Percentiles rank a stretch among this genome's conserved stretches.
phyloP scores from a whole-genome alignment of 805 yeast species.

The Teunomyces kruisii region DNA sequence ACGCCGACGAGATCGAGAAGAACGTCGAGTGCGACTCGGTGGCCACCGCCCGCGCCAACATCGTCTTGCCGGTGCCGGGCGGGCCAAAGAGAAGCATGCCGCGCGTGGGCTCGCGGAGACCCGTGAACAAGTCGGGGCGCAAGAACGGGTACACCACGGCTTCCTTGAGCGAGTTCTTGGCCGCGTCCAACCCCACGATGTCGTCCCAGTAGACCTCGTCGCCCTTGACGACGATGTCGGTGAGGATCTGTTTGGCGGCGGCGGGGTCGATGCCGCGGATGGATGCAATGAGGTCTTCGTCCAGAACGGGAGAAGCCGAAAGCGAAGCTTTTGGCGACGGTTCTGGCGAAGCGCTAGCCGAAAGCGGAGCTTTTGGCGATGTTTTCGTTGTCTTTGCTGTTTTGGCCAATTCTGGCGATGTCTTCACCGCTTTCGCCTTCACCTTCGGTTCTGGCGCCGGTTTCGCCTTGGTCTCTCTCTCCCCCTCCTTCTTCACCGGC shows the following conservation, averaged over 20 bases:
- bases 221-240: conserved; percentile 85
- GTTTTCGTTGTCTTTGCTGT: too few species aligned
- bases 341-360: too few species aligned
- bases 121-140: conserved; percentile 88
- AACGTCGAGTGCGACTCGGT: conserved; percentile 92
- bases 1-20: conserved; percentile 87
- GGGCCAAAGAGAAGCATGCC: conserved; percentile 98
- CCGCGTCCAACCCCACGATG: conserved; percentile 87
- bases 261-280: conserved; percentile 71
- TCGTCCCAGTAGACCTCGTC: conserved; percentile 95
- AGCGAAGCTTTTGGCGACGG: too few species aligned
- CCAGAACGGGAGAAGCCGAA: too few species aligned
- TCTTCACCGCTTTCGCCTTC: too few species aligned
- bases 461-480: conserved; percentile 3
- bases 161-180: conserved; percentile 86
- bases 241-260: conserved; percentile 81
- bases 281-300: conserved; percentile 35
- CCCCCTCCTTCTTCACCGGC: conserved; percentile 1
- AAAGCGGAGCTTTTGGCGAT: too few species aligned
- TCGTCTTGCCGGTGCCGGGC: conserved; percentile 98
- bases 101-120: conserved; percentile 88
- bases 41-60: conserved; percentile 96
- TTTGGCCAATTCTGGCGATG: too few species aligned
- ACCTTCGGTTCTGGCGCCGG: neutral
- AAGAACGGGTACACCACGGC: conserved; percentile 95